A percentile compares a stretch with the other conserved stretches of the same genome.
Conservation (phyloP, 345 rosid genomes). For the Balakata baccata region DNA sequence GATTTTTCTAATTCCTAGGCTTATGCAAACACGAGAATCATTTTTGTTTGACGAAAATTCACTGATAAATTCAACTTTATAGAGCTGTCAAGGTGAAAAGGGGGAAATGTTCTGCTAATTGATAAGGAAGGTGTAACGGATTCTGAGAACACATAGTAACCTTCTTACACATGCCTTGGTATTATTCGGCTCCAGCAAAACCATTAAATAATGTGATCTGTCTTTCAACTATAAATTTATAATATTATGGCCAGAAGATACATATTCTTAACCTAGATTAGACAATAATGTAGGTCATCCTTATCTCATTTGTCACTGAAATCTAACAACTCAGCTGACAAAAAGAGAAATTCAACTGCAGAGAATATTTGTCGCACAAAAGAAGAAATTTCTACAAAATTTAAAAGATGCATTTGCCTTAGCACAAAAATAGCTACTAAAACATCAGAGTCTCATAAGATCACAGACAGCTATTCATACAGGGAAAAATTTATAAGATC, state of each 20-base stretch:
- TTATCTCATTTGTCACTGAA: constrained; percentile 4
- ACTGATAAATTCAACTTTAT: background rate
- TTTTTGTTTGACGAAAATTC: background rate
- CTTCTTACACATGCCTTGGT: constrained; percentile 10
- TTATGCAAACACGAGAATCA: constrained; percentile 7
- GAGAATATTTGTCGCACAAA: background rate
- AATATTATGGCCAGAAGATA: background rate
- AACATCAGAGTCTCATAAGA: background rate
- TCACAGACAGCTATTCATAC: background rate
- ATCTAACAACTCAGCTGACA: background rate
- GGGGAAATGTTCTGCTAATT: background rate
- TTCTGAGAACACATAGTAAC: background rate
- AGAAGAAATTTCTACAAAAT: background rate
- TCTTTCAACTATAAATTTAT: constrained; percentile 19
- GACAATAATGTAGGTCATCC: constrained; percentile 13
- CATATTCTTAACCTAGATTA: constrained; percentile 13
- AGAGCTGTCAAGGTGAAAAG: background rate
- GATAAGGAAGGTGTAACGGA: constrained; percentile 14
- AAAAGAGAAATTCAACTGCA: background rate
- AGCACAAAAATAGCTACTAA: background rate
- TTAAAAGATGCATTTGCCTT: background rate
- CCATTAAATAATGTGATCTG: constrained; percentile 19
- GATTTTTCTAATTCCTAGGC: constrained; percentile 9
- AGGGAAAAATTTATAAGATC: background rate
- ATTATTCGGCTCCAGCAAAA: constrained; percentile 14